Percentiles rank a stretch among this genome's conserved stretches.
Evolutionary conservation across 352 stramenopile genomes (phyloP).

Genomic region (Globisporangium irregulare): DNA sequence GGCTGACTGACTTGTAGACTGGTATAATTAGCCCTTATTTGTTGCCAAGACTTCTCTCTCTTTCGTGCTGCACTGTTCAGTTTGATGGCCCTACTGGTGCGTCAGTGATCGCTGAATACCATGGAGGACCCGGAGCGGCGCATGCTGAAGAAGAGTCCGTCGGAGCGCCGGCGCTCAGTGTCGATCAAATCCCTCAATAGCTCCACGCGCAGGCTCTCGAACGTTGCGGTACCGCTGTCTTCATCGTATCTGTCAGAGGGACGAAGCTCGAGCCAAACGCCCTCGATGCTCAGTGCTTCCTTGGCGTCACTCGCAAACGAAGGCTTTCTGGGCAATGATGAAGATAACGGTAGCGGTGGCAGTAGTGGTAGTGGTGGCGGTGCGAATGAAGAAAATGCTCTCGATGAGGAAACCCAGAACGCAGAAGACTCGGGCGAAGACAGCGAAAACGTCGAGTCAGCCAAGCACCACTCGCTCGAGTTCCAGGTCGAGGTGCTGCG

Average conservation of each 20-base stretch:
- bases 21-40: neutral
- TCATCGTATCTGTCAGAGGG: neutral
- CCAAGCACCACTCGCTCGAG: slow-evolving; percentile 31
- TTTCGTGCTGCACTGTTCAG: neutral
- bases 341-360: neutral
- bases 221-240: neutral
- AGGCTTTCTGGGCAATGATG: neutral
- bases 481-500: slow-evolving; percentile 66
- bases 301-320: slow-evolving; percentile 7
- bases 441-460: slow-evolving; percentile 30
- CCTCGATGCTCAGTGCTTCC: slow-evolving; percentile 15
- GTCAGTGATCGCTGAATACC: neutral
- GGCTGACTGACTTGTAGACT: neutral
- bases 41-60: neutral
- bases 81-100: neutral
- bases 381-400: neutral
- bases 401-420: neutral
- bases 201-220: neutral
- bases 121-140: slow-evolving; percentile 11
- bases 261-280: neutral
- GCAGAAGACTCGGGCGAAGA: slow-evolving; percentile 20
- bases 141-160: neutral
- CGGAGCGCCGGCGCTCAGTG: slow-evolving; percentile 3
- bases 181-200: neutral
- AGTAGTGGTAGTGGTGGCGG: neutral